Percentiles rank a stretch among this genome's conserved stretches.
Conservation (phyloP, 2,329 filamentous ascomycete genomes). For the Periconia sp. region DNA sequence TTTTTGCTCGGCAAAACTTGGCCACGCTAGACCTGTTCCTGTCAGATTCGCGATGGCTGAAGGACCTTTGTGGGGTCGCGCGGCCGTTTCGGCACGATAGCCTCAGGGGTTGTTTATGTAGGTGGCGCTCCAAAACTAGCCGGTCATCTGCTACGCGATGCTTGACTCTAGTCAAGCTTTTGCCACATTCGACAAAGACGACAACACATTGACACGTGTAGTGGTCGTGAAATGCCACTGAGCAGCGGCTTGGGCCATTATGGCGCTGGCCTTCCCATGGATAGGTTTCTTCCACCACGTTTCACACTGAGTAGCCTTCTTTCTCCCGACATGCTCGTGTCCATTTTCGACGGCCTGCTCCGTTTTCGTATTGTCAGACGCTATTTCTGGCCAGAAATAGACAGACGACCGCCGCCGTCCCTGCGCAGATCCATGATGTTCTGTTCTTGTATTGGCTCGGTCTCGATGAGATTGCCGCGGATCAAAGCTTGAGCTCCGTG, state of each 20-base stretch:
- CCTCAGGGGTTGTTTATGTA: not conserved
- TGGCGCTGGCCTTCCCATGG: too few relatives aligned
- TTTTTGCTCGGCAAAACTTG: not conserved
- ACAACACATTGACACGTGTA: too few relatives aligned
- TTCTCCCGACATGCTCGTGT: too few relatives aligned
- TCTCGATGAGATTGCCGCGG: slow-evolving; percentile 33
- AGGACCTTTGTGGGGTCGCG: not conserved
- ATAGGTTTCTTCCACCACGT: too few relatives aligned
- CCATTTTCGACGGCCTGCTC: too few relatives aligned
- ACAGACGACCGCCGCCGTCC: slow-evolving; percentile 20
- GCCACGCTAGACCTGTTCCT: slow-evolving; percentile 7
- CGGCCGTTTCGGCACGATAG: slow-evolving; percentile 1
- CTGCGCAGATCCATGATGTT: slow-evolving; percentile 28
- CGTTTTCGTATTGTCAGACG: not conserved
- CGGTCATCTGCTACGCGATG: slow-evolving; percentile 4
- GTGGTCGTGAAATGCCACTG: too few relatives aligned
- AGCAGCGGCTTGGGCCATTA: too few relatives aligned
- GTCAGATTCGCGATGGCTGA: too few relatives aligned
- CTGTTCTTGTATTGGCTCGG: slow-evolving; percentile 28
- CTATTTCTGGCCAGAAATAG: slow-evolving; percentile 30
- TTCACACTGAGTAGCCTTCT: too few relatives aligned
- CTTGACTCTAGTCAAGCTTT: slow-evolving; percentile 17
- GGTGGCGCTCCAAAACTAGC: not conserved
- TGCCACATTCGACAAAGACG: not conserved
- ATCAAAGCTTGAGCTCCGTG: slow-evolving; percentile 22